Conservation (phyloP, 371 early-diverging fungal species). For the Actinomortierella wolfii region DNA sequence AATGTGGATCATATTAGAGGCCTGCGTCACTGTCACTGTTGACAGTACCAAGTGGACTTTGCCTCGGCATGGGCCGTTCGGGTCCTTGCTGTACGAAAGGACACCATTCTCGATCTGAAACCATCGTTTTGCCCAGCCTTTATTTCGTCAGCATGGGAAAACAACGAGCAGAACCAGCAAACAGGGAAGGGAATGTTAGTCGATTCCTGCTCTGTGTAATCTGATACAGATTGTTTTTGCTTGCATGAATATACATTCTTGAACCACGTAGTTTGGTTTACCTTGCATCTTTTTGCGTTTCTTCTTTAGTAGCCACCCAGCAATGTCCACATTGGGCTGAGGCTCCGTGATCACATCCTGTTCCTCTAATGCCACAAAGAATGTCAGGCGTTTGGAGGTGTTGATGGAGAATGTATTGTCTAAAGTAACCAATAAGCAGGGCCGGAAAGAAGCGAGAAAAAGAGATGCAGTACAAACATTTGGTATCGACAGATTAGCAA, state of each 20-base stretch:
- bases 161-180: slow-evolving; percentile 4
- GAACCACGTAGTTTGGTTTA: too few relatives aligned
- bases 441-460: slow-evolving; percentile 1
- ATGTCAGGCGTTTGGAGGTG: slow-evolving; percentile 89
- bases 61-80: slow-evolving; percentile 72
- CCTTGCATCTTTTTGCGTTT: slow-evolving; percentile 90
- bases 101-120: slow-evolving; percentile 66
- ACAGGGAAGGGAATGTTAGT: neutral
- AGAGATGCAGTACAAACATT: neutral
- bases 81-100: slow-evolving; percentile 69
- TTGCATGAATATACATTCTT: slow-evolving; percentile 1
- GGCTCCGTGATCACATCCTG: slow-evolving; percentile 40
- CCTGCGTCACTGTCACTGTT: slow-evolving; percentile 66
- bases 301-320: slow-evolving; percentile 87
- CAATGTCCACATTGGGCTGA: slow-evolving; percentile 48
- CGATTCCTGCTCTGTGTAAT: too few relatives aligned
- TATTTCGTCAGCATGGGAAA: neutral
- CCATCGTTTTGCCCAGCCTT: slow-evolving; percentile 85
- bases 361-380: slow-evolving; percentile 74
- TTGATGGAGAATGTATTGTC: slow-evolving; percentile 94
- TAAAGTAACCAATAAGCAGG: slow-evolving; percentile 12
- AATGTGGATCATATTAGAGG: slow-evolving; percentile 78
- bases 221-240: neutral
- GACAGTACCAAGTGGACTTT: slow-evolving; percentile 73
- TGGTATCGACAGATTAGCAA: neutral